Base-by-base conservation (phyloP, 805 yeast species). In the Candida lessepsii region DNA sequence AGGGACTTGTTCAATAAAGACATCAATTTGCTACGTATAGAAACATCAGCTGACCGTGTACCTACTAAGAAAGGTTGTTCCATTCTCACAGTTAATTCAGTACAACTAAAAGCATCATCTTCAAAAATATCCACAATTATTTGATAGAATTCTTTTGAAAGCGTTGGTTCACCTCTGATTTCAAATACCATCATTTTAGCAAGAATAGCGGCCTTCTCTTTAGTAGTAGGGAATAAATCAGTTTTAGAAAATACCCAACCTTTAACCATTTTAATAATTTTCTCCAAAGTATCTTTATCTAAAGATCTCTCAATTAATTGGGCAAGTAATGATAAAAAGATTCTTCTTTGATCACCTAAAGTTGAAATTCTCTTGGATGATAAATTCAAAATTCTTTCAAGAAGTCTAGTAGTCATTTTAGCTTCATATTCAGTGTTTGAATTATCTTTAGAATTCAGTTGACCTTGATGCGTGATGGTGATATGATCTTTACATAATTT, bases 41-140 rank as follows among this genome's bases (percentile, higher is more conserved):
- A 68, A 3, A 82, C 83, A 54, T 89, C 91, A 0, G 84, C 79
- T 2, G 86, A 73, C 24, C 95, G 76, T 0, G 99, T 93, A 25
- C 99, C 99, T 8, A 88, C 91, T 52, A 93, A 67, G 61, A 93
- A 93, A 19, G 98, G 95, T 59, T 90, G 97, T 58, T 93, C 99
- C 86, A 93, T 81, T 40, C 99, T 72, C 11, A 89, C 91, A 0
- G 97, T 88, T 20, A 93, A 73, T 55, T 93, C 99, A 1, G 96
- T 81, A 49, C 88, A 78, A 17, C 85, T 78, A 51, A 89, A 73
- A 1, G 82, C 67, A 30, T 83, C 81, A 48, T 86, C 89, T 48
- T 84, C 87, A 60, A 91, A 95, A 17, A 93, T 81, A 49, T 86
- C 95, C 21, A 90, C 80, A 47, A 95, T 83, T 19, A 93, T 86